Evolutionary conservation across 805 yeast genomes (phyloP), one percentile per base, ranked within the genome.

Genomic region (Cyberlindnera sargentensis): DNA sequence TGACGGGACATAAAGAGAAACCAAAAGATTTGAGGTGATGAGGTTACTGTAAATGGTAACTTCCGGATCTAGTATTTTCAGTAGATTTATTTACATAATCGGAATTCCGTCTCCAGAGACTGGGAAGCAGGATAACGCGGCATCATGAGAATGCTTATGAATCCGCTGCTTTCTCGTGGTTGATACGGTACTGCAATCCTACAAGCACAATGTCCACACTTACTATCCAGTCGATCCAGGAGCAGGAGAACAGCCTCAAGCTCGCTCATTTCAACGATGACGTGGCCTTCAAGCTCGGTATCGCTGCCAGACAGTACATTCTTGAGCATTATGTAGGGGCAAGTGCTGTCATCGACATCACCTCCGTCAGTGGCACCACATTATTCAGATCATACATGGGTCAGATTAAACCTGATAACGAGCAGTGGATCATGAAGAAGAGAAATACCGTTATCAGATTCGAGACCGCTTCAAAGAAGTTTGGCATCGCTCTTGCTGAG

Each of bases 401-500:
- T 11, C 39, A 56, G 8, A 51, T 61, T 6, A 61, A 68, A 15
- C 58, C 63, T n/a, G 82, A 76, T 49, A 77, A 78, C 46, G 82
- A 76, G 46, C 51, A 56, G 30, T 78, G 82, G 81, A 69, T 77
- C 29, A 55, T 56, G 27, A 64, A 80, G 51, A 78, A 78, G 59
- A 63, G 63, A 53, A 71, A 63, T 42, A 66, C 78, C 5, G 79
- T 68, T 2, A 52, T 67, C 39, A 67, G 80, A 53, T 73, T 70
- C 47, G 71, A 70, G 24, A 64, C 57, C 39, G 72, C 81, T 3
- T 71, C 76, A 43, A 73, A 67, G 55, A 66, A 56, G 45, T 63
- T 75, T 54, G 78, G 80, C 6, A 63, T 62, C 38, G 71, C 70
- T 51, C 60, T 72, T 44, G 62, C 63, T 25, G 42, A 40, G 1